Evolutionary conservation across 805 yeast genomes (phyloP).

Genomic region (Saitoella complicata): DNA sequence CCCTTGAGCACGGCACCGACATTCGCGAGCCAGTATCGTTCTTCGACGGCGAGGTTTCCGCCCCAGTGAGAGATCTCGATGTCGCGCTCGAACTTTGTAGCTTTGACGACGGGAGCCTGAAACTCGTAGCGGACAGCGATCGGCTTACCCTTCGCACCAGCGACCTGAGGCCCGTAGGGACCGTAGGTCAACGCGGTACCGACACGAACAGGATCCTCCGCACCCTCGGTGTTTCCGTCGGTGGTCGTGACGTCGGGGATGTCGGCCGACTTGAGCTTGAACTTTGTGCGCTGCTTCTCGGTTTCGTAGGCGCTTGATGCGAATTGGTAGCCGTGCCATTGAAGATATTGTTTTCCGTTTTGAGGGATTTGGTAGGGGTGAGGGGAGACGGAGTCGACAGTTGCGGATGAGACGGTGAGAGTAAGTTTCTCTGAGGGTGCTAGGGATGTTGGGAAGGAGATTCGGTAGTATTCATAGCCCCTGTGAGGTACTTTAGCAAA

Average conservation of each 20-base stretch:
- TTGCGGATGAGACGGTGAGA: slow-evolving; percentile 34
- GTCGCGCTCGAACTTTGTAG: slow-evolving; percentile 47
- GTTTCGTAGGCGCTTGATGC: slow-evolving; percentile 52
- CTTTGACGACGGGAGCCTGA: slow-evolving; percentile 48
- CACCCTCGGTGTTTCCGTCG: slow-evolving; percentile 23
- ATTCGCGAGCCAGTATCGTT: slow-evolving; percentile 67
- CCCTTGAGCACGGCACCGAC: slow-evolving; percentile 47
- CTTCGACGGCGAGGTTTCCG: slow-evolving; percentile 56
- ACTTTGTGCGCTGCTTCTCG: slow-evolving; percentile 27
- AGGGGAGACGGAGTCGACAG: slow-evolving; percentile 36
- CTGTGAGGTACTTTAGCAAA: too few species aligned
- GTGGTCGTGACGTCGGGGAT: slow-evolving; percentile 12
- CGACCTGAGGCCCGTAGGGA: slow-evolving; percentile 35
- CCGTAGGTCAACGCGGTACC: slow-evolving; percentile 33
- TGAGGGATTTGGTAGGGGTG: slow-evolving; percentile 47
- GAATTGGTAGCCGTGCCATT: slow-evolving; percentile 36
- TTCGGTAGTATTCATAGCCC: slow-evolving; percentile 25
- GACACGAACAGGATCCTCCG: slow-evolving; percentile 16
- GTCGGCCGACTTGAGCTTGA: slow-evolving; percentile 22
- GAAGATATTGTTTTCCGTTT: slow-evolving; percentile 43
- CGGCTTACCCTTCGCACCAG: slow-evolving; percentile 22
- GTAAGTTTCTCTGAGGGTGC: slow-evolving; percentile 41
- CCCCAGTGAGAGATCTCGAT: slow-evolving; percentile 43
- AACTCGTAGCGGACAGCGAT: slow-evolving; percentile 46
- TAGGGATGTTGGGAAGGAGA: slow-evolving; percentile 47